Evolutionary conservation across 768 basidiomycete genomes (phyloP), one percentile per base, ranked within the genome.

Genomic region (Pisolithus albus): DNA sequence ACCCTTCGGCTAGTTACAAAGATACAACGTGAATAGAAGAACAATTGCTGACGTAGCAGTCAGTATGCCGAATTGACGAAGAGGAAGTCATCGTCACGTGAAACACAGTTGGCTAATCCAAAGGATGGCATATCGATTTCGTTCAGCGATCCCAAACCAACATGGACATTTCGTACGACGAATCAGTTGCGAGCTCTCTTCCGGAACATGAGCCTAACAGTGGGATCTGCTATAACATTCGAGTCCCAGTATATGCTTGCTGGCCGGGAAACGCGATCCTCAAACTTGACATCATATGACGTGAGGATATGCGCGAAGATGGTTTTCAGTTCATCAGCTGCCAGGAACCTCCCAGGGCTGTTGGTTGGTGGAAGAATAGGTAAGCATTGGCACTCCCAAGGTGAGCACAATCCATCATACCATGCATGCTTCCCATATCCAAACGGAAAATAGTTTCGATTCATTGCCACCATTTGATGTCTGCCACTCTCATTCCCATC

Each of bases 281-380:
- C 39, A 26, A 62, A 21, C 23, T 59, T 57, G 23, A 62, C 4
- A 10, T 61, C 60, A 32, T 62, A 62, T 4, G 57, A 41, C 1
- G 48, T 4, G 16, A 62, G 38, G 15, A 74, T 47, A 47, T 72
- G 61, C 8, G 70, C 58, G 47, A 74, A 59, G 57, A 73, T 67
- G 9, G 67, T 61, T 50, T 76, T 75, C 18, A 72, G 57, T 41
- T 70, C 70, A 47, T 60, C 66, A 4, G 69, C 65, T 2, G 73
- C 72, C 47, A 75, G 70, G 58, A 72, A 73, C 6, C 75, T 64
- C 1, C 74, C 75, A 26, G 75, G 72, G 46, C 71, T 62, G 23
- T n/a, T 26, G 26, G 21, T 26, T 3, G 11, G 4, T 15, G 23
- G 15, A n/a, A 24, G 39, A 8, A 36, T 44, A 13, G 43, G 26